A percentile compares a stretch with the other conserved stretches of the same genome.
Conservation (phyloP, 768 basidiomycete species). For the Jaapia argillacea region DNA sequence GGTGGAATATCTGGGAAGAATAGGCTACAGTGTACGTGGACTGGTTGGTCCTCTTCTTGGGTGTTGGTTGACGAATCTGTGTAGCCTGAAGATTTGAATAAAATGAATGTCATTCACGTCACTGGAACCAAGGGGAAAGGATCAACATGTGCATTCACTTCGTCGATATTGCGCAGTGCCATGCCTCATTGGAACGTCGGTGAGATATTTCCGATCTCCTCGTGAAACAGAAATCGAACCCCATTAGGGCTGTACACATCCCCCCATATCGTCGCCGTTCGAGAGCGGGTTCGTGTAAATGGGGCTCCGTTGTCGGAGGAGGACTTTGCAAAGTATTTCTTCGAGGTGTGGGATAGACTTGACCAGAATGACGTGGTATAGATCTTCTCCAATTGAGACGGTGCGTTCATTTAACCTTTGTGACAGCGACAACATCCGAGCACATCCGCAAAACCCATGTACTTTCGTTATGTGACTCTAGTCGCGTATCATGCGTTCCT, state of each 20-base stretch:
- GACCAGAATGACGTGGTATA: constrained; percentile 53
- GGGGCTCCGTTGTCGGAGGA: constrained; percentile 84
- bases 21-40: constrained; percentile 71
- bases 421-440: constrained; percentile 34
- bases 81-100: constrained; percentile 77
- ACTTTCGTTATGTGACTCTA: constrained; percentile 90
- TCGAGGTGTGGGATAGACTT: constrained; percentile 89
- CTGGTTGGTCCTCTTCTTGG: constrained; percentile 8
- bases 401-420: constrained; percentile 8
- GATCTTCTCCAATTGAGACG: too few relatives aligned
- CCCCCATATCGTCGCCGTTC: constrained; percentile 90
- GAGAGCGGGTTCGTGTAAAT: constrained; percentile 92
- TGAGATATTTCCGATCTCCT: constrained; percentile 22
- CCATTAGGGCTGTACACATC: constrained; percentile 85
- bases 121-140: constrained; percentile 99
- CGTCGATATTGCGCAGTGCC: constrained; percentile 74
- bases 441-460: constrained; percentile 72
- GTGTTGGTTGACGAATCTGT: not conserved
- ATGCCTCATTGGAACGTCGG: constrained; percentile 76
- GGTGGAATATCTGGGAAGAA: constrained; percentile 78
- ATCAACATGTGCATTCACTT: constrained; percentile 89
- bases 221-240: not conserved
- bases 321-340: constrained; percentile 85
- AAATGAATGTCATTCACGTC: constrained; percentile 88
- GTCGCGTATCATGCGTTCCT: constrained; percentile 89